Evolutionary conservation across 1,284 basidiomycete genomes (phyloP), one percentile per base, ranked within the genome.

Genomic region (Exobasidium rhododendri): DNA sequence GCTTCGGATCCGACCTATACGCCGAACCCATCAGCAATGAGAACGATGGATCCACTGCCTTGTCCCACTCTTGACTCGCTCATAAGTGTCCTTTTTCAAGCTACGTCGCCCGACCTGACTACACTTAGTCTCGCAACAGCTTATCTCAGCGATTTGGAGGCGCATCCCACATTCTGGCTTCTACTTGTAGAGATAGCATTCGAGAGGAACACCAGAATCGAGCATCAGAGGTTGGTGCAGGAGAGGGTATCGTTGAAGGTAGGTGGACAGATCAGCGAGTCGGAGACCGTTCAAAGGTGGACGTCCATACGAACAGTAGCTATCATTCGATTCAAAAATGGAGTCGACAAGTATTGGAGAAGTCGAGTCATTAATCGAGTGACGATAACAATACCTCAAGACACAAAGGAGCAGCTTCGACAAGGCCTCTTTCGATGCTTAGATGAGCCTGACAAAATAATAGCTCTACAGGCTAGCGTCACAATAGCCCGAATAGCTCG

Each of bases 311-410:
- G 70, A 52, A 71, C 52, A 55, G 60, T 75, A 1, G 77, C 76
- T 35, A 73, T 76, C 61, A 79, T 79, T 31, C 73, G 77, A 22
- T 73, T 79, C 70, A 79, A 79, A 62, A 77, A 79, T 63, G 77
- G 74, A 30, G 66, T 76, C 58, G 67, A 73, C 55, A 76, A 74
- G 62, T 76, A 63, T 56, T 79, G 77, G 77, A 60, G 77, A 4
- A 64, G 65, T 35, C 68, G 77, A 4, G 66, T 78, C 58, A 66
- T 74, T 54, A 64, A 66, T 31, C 65, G 69, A 14, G 64, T 67
- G 24, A 68, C 63, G 22, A 66, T 77, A 56, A 67, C 70, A 52
- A 75, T 79, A 46, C 57, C 64, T 13, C 17, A 64, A 14, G 67
- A 74, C 29, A 61, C 66, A 14, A 78, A 78, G 63, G 68, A 66